These are phyloP conservation scores for Bocquillonia castaneifolia DNA, from an alignment of 441 rosid genomes.

Conservation along the genomic window DNA sequence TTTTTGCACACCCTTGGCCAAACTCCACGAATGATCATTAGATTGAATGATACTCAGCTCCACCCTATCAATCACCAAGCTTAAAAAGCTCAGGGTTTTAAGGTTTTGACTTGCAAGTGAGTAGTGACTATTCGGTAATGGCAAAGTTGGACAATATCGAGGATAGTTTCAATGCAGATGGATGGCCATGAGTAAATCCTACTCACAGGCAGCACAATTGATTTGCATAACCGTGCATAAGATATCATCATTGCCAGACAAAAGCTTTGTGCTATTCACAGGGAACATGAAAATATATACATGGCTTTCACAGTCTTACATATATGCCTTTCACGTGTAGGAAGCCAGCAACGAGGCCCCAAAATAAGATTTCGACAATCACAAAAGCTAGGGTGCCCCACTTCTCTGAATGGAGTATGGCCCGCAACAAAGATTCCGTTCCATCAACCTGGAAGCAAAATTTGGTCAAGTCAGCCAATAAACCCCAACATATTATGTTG, in stretches of 20 bases:
- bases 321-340: constrained; percentile 44
- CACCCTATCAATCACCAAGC: no score
- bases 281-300: neutral
- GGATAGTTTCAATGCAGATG: no score
- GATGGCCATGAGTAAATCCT: no score
- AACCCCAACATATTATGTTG: neutral
- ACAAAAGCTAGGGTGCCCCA: constrained; percentile 57
- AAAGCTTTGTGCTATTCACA: neutral
- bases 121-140: no score
- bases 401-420: constrained; percentile 33
- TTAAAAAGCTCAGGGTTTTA: no score
- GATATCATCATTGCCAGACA: neutral
- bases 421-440: constrained; percentile 34
- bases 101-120: no score
- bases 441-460: constrained; percentile 40
- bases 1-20: no score
- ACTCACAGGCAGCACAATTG: no score
- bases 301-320: constrained; percentile 30
- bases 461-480: constrained; percentile 13
- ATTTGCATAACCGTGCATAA: no score
- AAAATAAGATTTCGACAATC: constrained; percentile 44
- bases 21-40: no score
- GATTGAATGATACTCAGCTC: no score
- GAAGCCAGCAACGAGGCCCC: constrained; percentile 47
- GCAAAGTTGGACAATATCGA: no score